Conservation (phyloP, 805 yeast species). For the Spathaspora boniae region DNA sequence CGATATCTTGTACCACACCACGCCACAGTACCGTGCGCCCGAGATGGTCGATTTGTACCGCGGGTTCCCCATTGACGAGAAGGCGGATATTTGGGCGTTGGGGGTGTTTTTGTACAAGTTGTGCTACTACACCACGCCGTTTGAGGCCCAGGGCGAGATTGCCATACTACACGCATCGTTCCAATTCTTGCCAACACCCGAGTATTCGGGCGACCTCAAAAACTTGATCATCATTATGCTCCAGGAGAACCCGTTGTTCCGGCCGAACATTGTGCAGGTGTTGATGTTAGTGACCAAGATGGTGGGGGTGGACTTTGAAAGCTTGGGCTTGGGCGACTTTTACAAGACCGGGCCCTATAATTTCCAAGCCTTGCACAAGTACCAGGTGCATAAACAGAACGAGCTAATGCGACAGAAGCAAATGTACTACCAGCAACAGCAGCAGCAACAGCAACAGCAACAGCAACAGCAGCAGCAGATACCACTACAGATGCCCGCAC, state of each 20-base stretch:
- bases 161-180: constrained; percentile 84
- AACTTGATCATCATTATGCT: constrained; percentile 75
- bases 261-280: constrained; percentile 89
- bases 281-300: constrained; percentile 59
- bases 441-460: too few relatives aligned
- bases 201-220: constrained; percentile 66
- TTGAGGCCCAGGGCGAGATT: constrained; percentile 82
- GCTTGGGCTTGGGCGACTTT: constrained; percentile 36
- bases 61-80: constrained; percentile 83
- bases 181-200: constrained; percentile 69
- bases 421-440: constrained; percentile 39
- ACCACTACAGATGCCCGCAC: not conserved
- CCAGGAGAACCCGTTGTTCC: constrained; percentile 72
- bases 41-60: constrained; percentile 91
- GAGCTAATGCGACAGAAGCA: constrained; percentile 35
- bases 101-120: constrained; percentile 89
- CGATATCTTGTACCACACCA: constrained; percentile 85
- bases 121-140: constrained; percentile 92
- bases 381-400: constrained; percentile 39
- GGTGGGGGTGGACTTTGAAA: constrained; percentile 30
- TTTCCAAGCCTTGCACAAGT: constrained; percentile 52
- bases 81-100: constrained; percentile 94
- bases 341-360: constrained; percentile 53
- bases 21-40: constrained; percentile 94
- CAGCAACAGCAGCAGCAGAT: constrained; percentile 1